Evolutionary conservation across 23 red algal species (phyloP).

Genomic region (Cyanidioschyzon merolae): DNA sequence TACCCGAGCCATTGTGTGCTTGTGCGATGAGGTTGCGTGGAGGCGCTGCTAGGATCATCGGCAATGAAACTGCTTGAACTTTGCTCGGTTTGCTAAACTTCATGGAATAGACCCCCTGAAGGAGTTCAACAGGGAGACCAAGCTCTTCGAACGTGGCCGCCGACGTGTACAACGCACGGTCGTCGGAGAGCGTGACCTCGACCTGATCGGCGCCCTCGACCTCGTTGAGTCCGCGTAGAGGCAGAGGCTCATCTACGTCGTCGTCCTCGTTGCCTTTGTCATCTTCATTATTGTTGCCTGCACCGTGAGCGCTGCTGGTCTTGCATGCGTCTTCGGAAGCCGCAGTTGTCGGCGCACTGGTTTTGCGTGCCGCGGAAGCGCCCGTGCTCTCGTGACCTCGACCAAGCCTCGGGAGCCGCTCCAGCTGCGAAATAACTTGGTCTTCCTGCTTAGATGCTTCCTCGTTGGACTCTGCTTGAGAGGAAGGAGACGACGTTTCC

Average conservation of each 20-base stretch:
- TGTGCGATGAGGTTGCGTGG: slow-evolving; percentile 80
- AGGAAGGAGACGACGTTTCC: too few relatives aligned
- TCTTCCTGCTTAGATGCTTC: neutral
- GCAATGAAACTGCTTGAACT: slow-evolving; percentile 86
- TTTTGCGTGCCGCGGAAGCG: neutral
- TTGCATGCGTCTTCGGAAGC: neutral
- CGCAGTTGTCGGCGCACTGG: neutral
- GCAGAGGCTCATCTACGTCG: slow-evolving; percentile 11
- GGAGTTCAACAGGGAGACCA: slow-evolving; percentile 40
- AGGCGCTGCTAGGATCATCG: slow-evolving; percentile 47
- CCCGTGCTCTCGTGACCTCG: neutral
- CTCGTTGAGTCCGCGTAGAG: slow-evolving; percentile 39
- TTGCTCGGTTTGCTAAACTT: slow-evolving; percentile 95
- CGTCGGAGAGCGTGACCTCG: slow-evolving; percentile 63
- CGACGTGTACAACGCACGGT: slow-evolving; percentile 59
- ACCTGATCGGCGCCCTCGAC: slow-evolving; percentile 51
- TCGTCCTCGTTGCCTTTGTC: neutral
- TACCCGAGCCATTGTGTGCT: slow-evolving; percentile 90
- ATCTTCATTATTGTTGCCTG: too few relatives aligned
- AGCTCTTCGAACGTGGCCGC: slow-evolving; percentile 85
- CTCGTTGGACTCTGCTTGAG: too few relatives aligned
- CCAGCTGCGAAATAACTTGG: neutral
- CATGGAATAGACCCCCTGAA: slow-evolving; percentile 81
- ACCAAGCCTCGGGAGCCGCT: neutral
- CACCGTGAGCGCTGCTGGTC: too few relatives aligned